Evolutionary conservation across 2,329 filamentous ascomycete genomes (phyloP), one percentile per base, ranked within the genome.

Genomic region (Claviceps purpurea): DNA sequence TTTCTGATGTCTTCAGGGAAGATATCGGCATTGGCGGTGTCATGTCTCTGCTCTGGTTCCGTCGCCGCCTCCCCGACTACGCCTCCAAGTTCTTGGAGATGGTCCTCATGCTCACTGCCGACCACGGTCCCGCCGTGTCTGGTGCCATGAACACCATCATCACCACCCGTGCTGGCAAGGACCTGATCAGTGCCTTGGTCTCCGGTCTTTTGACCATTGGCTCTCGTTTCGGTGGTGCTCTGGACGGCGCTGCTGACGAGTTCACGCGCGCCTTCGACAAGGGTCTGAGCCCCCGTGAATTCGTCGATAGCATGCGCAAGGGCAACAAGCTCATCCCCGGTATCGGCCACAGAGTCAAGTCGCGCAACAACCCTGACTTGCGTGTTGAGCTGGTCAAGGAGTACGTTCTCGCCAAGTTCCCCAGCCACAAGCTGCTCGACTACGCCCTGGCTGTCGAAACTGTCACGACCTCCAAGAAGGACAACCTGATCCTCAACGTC

Each of bases 91-190:
- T 98, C 81, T 76, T 98, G 62, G 93, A 98, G 80, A 98, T 98
- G 93, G 93, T 98, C 60, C 91, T 98, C 71, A 98, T 98, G 93
- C 83, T 98, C 67, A 98, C 93, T 67, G 93, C 93, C 64, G 93
- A 98, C 68, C 93, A 98, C 83, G 93, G 93, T 73, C 93, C 93
- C 51, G 93, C 93, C 63, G 93, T 98, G 63, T 98, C 93, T 63
- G 93, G 93, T 81, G 93, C 93, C 71, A 98, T 98, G 93, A 98
- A 98, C 85, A 98, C 93, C 70, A 98, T 98, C 71, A 97, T 98
- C 70, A 98, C 93, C 57, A 98, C 93, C 55, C 88, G 93, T 87
- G 93, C 93, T 58, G 93, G 93, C 71, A 98, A 98, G 81, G 93
- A 98, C 69, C 77, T 98, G 61, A 97, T 98, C 77, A 90, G 84